Percentiles rank a stretch among this genome's conserved stretches.
Evolutionary conservation across 1,284 basidiomycete genomes (phyloP).

Genomic region (Pseudomicrostroma phylloplanum): DNA sequence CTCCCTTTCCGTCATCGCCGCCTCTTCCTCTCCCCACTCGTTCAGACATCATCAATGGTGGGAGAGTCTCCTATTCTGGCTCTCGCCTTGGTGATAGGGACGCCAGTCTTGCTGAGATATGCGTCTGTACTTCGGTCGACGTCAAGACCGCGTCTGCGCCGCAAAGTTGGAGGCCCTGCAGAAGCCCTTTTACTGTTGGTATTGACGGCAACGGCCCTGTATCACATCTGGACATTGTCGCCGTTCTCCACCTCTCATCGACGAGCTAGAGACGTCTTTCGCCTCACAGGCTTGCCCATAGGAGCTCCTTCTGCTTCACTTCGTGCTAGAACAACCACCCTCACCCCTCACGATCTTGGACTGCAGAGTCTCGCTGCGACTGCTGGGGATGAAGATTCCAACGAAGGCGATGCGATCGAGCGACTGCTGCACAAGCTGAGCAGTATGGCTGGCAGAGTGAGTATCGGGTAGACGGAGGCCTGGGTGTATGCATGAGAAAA

Average conservation of each 20-base stretch:
- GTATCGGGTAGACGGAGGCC: too few relatives aligned
- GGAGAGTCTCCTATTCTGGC: background rate
- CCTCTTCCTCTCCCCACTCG: too few relatives aligned
- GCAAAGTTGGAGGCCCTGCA: background rate
- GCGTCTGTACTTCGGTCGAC: background rate
- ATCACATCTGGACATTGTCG: background rate
- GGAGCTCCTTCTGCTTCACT: background rate
- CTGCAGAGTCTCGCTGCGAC: background rate
- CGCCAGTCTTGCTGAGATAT: background rate
- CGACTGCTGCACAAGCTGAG: background rate
- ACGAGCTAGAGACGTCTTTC: background rate
- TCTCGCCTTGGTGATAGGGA: background rate
- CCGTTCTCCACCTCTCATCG: background rate
- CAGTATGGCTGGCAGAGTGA: conserved; percentile 3
- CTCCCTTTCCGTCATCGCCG: too few relatives aligned
- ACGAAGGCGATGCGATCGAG: background rate
- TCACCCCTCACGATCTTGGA: background rate
- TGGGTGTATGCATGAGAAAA: background rate
- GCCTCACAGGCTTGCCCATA: background rate
- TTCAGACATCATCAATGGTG: background rate
- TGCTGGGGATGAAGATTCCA: background rate
- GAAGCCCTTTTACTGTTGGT: background rate
- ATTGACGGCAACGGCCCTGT: background rate
- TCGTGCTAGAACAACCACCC: background rate
- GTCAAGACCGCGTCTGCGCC: background rate